Percentiles rank a stretch among this genome's conserved stretches.
Conservation (phyloP, 1,139 yeast genomes). For the Geotrichum candidum region DNA sequence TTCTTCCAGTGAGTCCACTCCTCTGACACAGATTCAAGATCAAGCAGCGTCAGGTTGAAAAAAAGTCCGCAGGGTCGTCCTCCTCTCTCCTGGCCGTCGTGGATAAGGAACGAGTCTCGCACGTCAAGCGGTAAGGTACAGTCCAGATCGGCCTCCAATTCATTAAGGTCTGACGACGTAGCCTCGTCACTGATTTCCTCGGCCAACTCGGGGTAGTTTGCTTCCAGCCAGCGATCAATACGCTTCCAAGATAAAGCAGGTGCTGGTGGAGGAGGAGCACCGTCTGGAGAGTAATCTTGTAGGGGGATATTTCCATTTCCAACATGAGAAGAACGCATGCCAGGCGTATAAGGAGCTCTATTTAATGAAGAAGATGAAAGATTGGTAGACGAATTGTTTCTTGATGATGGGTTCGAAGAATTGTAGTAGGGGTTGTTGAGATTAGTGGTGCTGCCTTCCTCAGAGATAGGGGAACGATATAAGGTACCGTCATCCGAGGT, state of each 20-base stretch:
- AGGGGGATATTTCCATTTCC: slow-evolving; percentile 41
- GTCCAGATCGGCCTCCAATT: slow-evolving; percentile 65
- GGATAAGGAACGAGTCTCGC: slow-evolving; percentile 65
- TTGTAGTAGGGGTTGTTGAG: slow-evolving; percentile 15
- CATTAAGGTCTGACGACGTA: slow-evolving; percentile 69
- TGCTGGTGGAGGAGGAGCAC: slow-evolving; percentile 65
- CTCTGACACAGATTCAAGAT: slow-evolving; percentile 62
- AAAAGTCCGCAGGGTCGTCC: slow-evolving; percentile 71
- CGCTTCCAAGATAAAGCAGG: slow-evolving; percentile 68
- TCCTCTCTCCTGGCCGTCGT: slow-evolving; percentile 77
- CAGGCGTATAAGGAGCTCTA: slow-evolving; percentile 34
- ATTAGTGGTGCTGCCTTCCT: not conserved
- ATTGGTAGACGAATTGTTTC: slow-evolving; percentile 20
- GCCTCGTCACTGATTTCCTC: slow-evolving; percentile 68
- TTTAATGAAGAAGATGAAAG: slow-evolving; percentile 30
- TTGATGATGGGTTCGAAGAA: slow-evolving; percentile 19
- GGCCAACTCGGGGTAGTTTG: slow-evolving; percentile 71
- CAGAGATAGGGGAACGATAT: slow-evolving; percentile 8
- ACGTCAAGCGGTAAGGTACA: slow-evolving; percentile 65
- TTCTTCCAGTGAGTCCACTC: slow-evolving; percentile 71
- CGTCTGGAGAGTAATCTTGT: slow-evolving; percentile 42
- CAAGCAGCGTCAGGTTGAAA: slow-evolving; percentile 65
- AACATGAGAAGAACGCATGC: slow-evolving; percentile 35
- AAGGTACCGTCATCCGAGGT: slow-evolving; percentile 15
- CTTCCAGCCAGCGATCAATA: slow-evolving; percentile 67